phyloP scores from a whole-genome alignment of 1,139 yeast genomes.

The Scheffersomyces cryptocercus region DNA sequence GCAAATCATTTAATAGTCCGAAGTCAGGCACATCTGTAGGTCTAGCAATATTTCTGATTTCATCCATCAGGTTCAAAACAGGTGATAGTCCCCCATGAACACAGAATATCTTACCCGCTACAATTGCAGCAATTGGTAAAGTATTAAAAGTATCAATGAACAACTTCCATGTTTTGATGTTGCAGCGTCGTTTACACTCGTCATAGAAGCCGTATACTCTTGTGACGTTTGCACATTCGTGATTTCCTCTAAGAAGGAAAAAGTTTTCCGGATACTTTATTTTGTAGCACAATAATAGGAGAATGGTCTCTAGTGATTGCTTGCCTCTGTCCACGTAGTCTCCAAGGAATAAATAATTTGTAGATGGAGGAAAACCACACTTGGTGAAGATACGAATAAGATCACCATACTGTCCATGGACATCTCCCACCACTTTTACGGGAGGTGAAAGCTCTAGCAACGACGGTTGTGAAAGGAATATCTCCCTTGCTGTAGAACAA shows the following conservation, averaged over 20 bases:
- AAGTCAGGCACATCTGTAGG: conserved; percentile 98
- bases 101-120: conserved; percentile 94
- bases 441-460: conserved; percentile 89
- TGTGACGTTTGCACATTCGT: conserved; percentile 95
- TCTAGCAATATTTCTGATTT: conserved; percentile 84
- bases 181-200: conserved; percentile 88
- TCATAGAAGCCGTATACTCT: conserved; percentile 96
- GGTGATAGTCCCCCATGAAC: conserved; percentile 98
- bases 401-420: conserved; percentile 95
- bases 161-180: conserved; percentile 89
- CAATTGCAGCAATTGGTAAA: conserved; percentile 91
- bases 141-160: conserved; percentile 94
- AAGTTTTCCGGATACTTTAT: conserved; percentile 96
- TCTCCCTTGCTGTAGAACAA: conserved; percentile 85
- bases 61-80: conserved; percentile 86
- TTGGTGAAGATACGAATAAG: conserved; percentile 86
- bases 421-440: conserved; percentile 96
- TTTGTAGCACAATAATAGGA: conserved; percentile 83
- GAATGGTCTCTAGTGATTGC: conserved; percentile 87
- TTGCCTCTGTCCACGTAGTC: conserved; percentile 98
- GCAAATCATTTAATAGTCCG: conserved; percentile 84
- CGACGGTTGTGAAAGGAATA: conserved; percentile 86
- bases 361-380: conserved; percentile 97
- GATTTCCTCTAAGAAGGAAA: conserved; percentile 89
- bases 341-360: conserved; percentile 88